These are phyloP conservation scores for Boehmeria nivea DNA, from an alignment of 306 rosid genomes.

Conservation along the genomic window DNA sequence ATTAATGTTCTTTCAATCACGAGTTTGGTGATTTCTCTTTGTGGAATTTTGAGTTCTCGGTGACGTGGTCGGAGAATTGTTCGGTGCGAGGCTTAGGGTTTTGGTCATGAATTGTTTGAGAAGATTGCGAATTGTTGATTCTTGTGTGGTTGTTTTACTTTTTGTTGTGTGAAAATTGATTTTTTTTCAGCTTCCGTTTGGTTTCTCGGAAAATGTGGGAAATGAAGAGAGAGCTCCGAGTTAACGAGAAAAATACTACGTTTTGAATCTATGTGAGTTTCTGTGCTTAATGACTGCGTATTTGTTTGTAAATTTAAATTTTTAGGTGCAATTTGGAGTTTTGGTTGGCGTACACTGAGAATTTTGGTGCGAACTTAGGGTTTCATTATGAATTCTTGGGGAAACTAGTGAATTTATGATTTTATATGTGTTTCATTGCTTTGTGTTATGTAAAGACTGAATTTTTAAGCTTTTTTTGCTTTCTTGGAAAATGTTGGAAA, in stretches of 20 bases:
- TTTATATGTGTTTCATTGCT: no score
- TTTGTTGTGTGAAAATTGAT: neutral
- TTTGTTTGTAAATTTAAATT: neutral
- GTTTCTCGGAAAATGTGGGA: neutral
- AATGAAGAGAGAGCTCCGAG: neutral
- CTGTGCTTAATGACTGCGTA: neutral
- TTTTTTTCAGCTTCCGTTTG: neutral
- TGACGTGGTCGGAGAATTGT: neutral
- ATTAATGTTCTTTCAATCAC: neutral
- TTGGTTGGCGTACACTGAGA: neutral
- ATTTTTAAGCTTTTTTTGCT: no score
- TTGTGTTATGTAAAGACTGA: no score
- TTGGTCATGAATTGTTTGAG: neutral
- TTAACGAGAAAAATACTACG: neutral
- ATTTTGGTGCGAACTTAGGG: constrained; percentile 44
- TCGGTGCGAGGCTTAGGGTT: neutral
- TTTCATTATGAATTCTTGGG: no score
- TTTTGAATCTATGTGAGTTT: neutral
- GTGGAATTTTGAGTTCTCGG: neutral
- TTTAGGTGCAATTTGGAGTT: neutral
- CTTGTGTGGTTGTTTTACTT: neutral
- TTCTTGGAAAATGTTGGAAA: no score
- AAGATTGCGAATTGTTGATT: neutral
- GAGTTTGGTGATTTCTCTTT: neutral
- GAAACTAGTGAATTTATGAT: no score